phyloP scores from a whole-genome alignment of 331 rosid genomes.

The Phaseolus coccineus region DNA sequence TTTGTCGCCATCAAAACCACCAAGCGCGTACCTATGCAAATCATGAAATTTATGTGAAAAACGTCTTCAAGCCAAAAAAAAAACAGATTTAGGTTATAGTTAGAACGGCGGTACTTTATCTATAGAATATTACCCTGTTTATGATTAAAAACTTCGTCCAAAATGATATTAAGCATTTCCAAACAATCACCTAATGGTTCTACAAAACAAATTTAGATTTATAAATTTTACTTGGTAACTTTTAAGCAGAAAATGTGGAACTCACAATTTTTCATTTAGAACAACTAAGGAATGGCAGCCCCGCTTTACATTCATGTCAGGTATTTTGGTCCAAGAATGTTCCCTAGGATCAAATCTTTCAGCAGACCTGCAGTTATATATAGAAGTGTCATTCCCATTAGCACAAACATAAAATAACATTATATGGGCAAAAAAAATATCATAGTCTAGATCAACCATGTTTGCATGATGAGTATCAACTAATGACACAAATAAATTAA shows the following conservation, averaged over 20 bases:
- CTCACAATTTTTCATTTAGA: constrained; percentile 51
- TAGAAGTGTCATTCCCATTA: constrained; percentile 32
- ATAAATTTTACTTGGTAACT: not conserved
- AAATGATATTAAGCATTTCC: constrained; percentile 27
- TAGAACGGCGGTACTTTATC: constrained; percentile 1
- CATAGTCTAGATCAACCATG: constrained; percentile 7
- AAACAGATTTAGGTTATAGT: not conserved
- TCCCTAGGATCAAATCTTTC: constrained; percentile 91
- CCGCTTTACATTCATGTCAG: constrained; percentile 57
- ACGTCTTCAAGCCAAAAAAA: not conserved
- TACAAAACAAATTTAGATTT: not conserved
- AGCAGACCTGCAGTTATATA: constrained; percentile 63
- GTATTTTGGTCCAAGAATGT: constrained; percentile 73
- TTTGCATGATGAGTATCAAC: constrained; percentile 19
- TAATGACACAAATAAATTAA: constrained; percentile 27
- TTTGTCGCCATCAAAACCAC: constrained; percentile 69
- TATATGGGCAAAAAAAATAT: constrained; percentile 12
- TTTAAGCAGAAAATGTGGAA: constrained; percentile 26
- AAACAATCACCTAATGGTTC: constrained; percentile 14
- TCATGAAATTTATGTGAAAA: constrained; percentile 28
- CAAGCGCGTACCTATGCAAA: constrained; percentile 66
- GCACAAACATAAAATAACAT: constrained; percentile 6
- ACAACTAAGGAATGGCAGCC: constrained; percentile 55
- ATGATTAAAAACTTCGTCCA: not conserved
- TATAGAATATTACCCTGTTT: constrained; percentile 11